Evolutionary conservation across 225 moss, liverwort and hornwort genomes (phyloP), one percentile per base, ranked within the genome.

Genomic region (Rhytidiadelphus loreus): DNA sequence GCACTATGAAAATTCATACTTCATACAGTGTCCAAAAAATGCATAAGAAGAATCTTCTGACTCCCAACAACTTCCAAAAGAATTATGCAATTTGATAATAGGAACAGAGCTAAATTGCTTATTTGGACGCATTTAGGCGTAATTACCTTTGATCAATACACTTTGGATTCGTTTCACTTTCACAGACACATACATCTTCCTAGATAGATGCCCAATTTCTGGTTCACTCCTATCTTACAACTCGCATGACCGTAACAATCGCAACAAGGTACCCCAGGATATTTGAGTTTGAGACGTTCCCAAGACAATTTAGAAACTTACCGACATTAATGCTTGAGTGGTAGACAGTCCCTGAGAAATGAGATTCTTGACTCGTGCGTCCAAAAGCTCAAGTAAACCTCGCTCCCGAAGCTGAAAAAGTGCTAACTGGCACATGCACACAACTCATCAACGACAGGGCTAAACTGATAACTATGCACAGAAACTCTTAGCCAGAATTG

Each of bases 331-430:
- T 22, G 93, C 91, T 76, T 89, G 89, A 58, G 69, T 82, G 70
- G 63, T 83, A 41, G 91, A 83, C 48, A 89, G 41, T 77, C 93
- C 93, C 19, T 86, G 60, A 18, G 80, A 53, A 50, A 90, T 60
- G 50, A 90, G 83, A 79, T 37, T 74, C 81, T 63, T 72, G 74
- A 94, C 88, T 60, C 92, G 90, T 35, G 86, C 62, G 55, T 86
- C 88, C 86, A 94, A 64, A 79, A 88, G 92, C 61, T 94, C 90
- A 23, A 94, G 86, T 81, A 94, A 87, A 64, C 79, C 89, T 80
- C 91, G 89, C 90, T 93, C 94, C 62, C 93, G 86, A 61, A 87
- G 68, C 74, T 86, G 90, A 66, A 94, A 94, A 26, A 94, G 86
- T 26, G 8, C 43, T 35, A 55, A 79, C 86, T 86, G 66, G 24